phyloP scores from a whole-genome alignment of 495 filamentous ascomycete species.

The Pseudoneurospora amorphoporcata region DNA sequence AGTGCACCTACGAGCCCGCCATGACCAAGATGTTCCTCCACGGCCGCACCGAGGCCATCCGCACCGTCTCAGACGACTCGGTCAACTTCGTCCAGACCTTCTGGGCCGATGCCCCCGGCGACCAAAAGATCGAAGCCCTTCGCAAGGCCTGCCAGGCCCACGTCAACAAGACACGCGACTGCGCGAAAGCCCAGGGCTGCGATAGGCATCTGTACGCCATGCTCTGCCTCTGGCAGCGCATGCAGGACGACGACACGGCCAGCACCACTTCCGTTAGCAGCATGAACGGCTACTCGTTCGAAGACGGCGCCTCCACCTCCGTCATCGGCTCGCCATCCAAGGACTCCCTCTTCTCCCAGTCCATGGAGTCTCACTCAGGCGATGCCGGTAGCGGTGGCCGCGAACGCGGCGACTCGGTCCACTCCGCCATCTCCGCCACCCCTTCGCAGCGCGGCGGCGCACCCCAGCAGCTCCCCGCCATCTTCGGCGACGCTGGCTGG shows the following conservation, averaged over 20 bases:
- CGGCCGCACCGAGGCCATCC: constrained; percentile 87
- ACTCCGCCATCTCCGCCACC: constrained; percentile 20
- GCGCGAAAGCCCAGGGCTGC: constrained; percentile 85
- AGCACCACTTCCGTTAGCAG: constrained; percentile 42
- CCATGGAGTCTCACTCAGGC: constrained; percentile 6
- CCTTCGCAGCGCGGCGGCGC: background rate
- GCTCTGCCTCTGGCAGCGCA: constrained; percentile 90
- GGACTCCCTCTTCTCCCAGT: constrained; percentile 34
- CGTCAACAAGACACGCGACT: constrained; percentile 68
- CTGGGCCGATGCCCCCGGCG: constrained; percentile 81
- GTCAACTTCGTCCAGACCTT: constrained; percentile 86
- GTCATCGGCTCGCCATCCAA: constrained; percentile 43
- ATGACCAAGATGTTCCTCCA: constrained; percentile 96
- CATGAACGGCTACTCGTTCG: constrained; percentile 44
- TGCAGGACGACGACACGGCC: constrained; percentile 60
- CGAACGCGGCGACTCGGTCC: constrained; percentile 27
- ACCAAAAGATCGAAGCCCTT: constrained; percentile 74
- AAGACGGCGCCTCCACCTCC: constrained; percentile 35
- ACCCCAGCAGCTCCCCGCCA: constrained; percentile 49
- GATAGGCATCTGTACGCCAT: constrained; percentile 91
- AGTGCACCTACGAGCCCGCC: constrained; percentile 93
- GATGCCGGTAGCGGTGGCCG: constrained; percentile 19
- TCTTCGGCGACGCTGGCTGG: constrained; percentile 87
- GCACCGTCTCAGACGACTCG: constrained; percentile 71
- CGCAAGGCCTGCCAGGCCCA: constrained; percentile 77